Evolutionary conservation across 2,329 filamentous ascomycete species (phyloP).

Genomic region (Tolypocladium album): DNA sequence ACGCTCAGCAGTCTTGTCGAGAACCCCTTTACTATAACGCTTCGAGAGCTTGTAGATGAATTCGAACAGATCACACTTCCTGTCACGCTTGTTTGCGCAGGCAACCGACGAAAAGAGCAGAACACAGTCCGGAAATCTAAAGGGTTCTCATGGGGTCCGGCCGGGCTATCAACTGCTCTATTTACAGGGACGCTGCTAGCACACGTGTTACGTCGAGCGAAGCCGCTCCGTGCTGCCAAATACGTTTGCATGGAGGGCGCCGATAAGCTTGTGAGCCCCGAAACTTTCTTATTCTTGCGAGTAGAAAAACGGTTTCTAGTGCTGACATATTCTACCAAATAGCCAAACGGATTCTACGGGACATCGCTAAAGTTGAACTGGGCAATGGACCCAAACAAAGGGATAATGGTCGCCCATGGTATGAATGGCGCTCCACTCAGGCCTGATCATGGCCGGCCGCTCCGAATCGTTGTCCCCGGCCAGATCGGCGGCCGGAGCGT

Average conservation of each 20-base stretch:
- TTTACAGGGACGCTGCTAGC: conserved; percentile 75
- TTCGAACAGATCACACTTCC: conserved; percentile 80
- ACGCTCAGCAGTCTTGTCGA: conserved; percentile 51
- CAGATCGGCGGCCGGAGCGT: conserved; percentile 89
- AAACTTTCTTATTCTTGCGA: too few species aligned
- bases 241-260: conserved; percentile 90
- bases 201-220: conserved; percentile 59
- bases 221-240: conserved; percentile 56
- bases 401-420: conserved; percentile 77
- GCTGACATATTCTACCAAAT: too few species aligned
- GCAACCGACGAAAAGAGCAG: conserved; percentile 86
- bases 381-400: conserved; percentile 72
- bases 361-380: conserved; percentile 83
- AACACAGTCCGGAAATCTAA: conserved; percentile 86
- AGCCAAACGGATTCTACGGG: conserved; percentile 77
- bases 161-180: conserved; percentile 74
- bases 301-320: too few species aligned
- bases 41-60: conserved; percentile 60
- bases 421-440: conserved; percentile 69
- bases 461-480: conserved; percentile 75
- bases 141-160: conserved; percentile 88
- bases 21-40: conserved; percentile 58
- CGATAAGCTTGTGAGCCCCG: conserved; percentile 47
- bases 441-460: conserved; percentile 77
- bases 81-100: conserved; percentile 82